These are phyloP conservation scores for Coniella vitis DNA, from an alignment of 2,329 filamentous ascomycete species.

Conservation along the genomic window DNA sequence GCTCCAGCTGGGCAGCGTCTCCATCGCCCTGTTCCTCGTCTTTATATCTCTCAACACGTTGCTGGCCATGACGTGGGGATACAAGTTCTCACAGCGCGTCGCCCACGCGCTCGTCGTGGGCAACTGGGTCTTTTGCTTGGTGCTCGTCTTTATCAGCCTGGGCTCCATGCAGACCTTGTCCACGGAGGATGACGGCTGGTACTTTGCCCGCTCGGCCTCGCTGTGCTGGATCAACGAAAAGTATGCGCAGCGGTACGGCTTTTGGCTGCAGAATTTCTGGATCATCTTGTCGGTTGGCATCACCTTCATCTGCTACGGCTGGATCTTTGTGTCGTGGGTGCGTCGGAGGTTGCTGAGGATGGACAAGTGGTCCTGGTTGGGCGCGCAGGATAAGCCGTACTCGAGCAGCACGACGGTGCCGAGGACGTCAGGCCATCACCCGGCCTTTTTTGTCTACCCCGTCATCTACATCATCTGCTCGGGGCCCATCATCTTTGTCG, in stretches of 20 bases:
- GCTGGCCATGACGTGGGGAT: slow-evolving; percentile 50
- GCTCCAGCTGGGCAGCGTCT: slow-evolving; percentile 58
- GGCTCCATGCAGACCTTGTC: slow-evolving; percentile 32
- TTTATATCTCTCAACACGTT: slow-evolving; percentile 62
- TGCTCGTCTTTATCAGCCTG: slow-evolving; percentile 46
- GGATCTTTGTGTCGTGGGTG: slow-evolving; percentile 34
- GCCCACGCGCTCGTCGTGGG: slow-evolving; percentile 42
- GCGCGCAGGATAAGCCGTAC: slow-evolving; percentile 16
- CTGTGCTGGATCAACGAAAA: background rate
- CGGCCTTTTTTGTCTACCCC: slow-evolving; percentile 59
- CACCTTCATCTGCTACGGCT: slow-evolving; percentile 32
- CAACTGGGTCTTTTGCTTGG: slow-evolving; percentile 55
- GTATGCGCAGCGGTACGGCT: background rate
- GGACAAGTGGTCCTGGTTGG: slow-evolving; percentile 19
- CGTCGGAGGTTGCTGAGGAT: slow-evolving; percentile 14
- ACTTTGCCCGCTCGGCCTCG: slow-evolving; percentile 6
- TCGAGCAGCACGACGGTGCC: slow-evolving; percentile 15
- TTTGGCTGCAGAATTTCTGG: slow-evolving; percentile 41
- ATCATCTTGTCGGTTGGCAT: slow-evolving; percentile 41
- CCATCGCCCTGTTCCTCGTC: slow-evolving; percentile 60
- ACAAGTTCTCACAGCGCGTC: slow-evolving; percentile 39
- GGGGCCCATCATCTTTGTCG: slow-evolving; percentile 55
- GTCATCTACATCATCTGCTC: slow-evolving; percentile 65
- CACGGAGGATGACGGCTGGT: background rate
- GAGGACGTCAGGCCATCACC: slow-evolving; percentile 29